Base-by-base conservation (phyloP, 2,329 filamentous ascomycete genomes). In the Cryphonectria carpinicola region DNA sequence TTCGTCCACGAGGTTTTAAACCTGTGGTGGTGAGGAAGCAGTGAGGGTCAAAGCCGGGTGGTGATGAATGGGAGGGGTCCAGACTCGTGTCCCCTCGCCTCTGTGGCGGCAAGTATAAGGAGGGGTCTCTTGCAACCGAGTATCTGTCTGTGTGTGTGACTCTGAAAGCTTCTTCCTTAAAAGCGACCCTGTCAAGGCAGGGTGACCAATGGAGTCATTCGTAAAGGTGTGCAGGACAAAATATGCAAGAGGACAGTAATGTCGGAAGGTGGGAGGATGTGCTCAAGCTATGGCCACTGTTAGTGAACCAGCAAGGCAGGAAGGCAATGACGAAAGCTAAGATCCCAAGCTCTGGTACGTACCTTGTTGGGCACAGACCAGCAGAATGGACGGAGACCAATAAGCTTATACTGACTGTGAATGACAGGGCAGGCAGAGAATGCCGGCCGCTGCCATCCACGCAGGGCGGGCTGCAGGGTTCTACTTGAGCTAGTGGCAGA, bases 281-380 rank as follows among this genome's bases (percentile, higher is more conserved):
- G 35, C 61, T 32, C 43, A 54, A 65, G 64, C 64, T 65, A 22
- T 56, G 43, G 64, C 64, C 65, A 49, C 41, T 25, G 32, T 32
- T 49, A n/a, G 46, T 49, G 22, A 39, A 35, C 52, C 35, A 69
- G 43, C 68, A 52, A 52, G 56, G 19, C 39, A 60, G 28, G 8
- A 46, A 6, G 54, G 39, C 39, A 52, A 67, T 67, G 60, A 58
- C 67, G 67, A 60, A 25, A 67, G 41, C 54, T 52, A 14, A 65
- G 22, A 63, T 35, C 14, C n/a, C 28, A 22, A 22, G 63, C 25
- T 17, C 7, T 22, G 43, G 58, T 41, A 25, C 37, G 11, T 22
- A 39, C 37, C 22, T n/a, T 6, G 39, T 17, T 13, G 28, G 17
- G 65, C 49, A 58, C 52, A 28, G 65, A n/a, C 65, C 52, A 66